A percentile compares a stretch with the other conserved stretches of the same genome.
These are phyloP conservation scores for Ceratocystiopsis minuta DNA, from an alignment of 2,329 filamentous ascomycete species.

Conservation along the genomic window DNA sequence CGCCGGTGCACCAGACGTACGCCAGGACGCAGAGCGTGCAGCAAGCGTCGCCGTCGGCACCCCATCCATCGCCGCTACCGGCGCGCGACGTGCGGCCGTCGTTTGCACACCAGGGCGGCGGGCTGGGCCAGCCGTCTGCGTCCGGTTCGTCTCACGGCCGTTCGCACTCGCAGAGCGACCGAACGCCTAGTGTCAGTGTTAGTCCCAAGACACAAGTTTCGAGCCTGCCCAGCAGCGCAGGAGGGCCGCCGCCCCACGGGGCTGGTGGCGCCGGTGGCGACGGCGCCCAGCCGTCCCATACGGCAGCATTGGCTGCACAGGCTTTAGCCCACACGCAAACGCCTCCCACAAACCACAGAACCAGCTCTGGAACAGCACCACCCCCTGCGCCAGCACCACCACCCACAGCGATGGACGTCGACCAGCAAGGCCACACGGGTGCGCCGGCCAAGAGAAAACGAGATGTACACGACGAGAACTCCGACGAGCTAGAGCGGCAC, in stretches of 20 bases:
- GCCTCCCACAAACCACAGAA: no score
- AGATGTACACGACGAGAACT: conserved; percentile 28
- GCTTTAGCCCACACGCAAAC: no score
- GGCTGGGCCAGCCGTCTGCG: conserved; percentile 23
- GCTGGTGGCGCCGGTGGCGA: no score
- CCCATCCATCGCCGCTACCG: conserved; percentile 7
- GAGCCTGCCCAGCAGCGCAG: conserved; percentile 27
- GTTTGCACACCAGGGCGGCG: conserved; percentile 8
- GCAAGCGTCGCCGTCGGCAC: conserved; percentile 16
- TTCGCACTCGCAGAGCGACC: conserved; percentile 39
- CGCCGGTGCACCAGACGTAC: background rate
- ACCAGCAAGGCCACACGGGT: conserved; percentile 15
- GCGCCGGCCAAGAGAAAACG: conserved; percentile 30
- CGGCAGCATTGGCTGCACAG: no score
- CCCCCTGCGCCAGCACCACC: no score
- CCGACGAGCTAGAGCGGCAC: conserved; percentile 32
- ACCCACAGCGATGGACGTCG: conserved; percentile 13
- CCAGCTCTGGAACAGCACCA: no score
- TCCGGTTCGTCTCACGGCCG: conserved; percentile 21
- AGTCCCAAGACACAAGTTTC: conserved; percentile 57
- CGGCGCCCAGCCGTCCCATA: no score
- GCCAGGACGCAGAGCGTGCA: background rate
- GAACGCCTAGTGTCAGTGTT: conserved; percentile 54
- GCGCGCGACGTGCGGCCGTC: background rate
- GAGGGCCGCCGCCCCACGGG: no score